A percentile compares a stretch with the other conserved stretches of the same genome.
These are phyloP conservation scores for Boletus patriciae DNA, from an alignment of 768 basidiomycete genomes.

Conservation along the genomic window DNA sequence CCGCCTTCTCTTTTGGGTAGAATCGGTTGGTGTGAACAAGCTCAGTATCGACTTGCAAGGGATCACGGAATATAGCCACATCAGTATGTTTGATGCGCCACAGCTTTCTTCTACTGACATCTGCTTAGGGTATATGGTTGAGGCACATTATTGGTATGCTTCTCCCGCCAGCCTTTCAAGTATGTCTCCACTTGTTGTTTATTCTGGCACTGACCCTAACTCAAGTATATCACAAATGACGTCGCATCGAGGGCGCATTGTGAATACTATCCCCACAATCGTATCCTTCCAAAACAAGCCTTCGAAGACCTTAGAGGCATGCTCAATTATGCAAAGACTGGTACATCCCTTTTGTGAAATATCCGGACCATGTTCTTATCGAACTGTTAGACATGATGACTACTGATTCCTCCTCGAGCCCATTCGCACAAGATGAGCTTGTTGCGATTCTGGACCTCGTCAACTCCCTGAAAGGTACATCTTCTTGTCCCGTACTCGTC, in stretches of 20 bases:
- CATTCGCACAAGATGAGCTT: conserved; percentile 14
- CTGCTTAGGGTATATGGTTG: conserved; percentile 9
- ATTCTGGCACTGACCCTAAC: background rate
- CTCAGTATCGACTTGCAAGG: conserved; percentile 8
- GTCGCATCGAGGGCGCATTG: conserved; percentile 14
- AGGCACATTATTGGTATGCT: conserved; percentile 17
- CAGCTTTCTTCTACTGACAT: background rate
- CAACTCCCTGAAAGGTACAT: conserved; percentile 14
- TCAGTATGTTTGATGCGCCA: conserved; percentile 6
- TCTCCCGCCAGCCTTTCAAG: background rate
- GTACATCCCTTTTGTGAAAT: background rate
- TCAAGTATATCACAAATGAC: background rate
- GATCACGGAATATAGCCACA: conserved; percentile 3
- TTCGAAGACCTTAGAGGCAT: conserved; percentile 15
- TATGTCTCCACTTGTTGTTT: background rate
- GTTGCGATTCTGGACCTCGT: conserved; percentile 13
- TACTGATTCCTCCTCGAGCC: conserved; percentile 18
- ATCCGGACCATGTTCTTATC: background rate
- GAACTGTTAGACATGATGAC: conserved; percentile 12
- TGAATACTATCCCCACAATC: conserved; percentile 14
- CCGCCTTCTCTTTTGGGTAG: conserved; percentile 20
- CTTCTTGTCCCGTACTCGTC: background rate
- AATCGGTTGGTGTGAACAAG: background rate
- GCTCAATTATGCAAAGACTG: conserved; percentile 15
- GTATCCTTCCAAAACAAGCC: background rate